These are phyloP conservation scores for Leptographium radiaticola DNA, from an alignment of 2,329 filamentous ascomycete species.

Conservation along the genomic window DNA sequence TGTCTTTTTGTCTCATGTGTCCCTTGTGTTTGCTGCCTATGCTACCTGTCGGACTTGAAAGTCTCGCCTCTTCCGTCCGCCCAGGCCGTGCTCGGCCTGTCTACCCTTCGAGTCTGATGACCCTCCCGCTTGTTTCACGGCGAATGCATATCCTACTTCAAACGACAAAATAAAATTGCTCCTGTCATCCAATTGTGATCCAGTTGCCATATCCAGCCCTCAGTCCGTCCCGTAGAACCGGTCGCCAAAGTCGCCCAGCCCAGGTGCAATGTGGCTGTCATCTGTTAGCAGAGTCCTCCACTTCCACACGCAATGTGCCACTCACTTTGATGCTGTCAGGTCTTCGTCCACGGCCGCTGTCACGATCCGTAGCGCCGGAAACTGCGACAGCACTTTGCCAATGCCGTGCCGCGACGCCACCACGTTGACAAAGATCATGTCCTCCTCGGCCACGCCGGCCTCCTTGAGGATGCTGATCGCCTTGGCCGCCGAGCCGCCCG, in stretches of 20 bases:
- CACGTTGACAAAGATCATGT: conserved; percentile 3
- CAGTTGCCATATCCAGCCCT: neutral
- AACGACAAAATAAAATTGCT: no score
- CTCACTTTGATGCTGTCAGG: conserved; percentile 1
- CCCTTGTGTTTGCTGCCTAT: no score
- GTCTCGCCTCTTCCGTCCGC: no score
- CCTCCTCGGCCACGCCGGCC: neutral
- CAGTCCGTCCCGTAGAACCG: conserved; percentile 1
- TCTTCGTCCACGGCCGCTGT: conserved; percentile 1
- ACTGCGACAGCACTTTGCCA: neutral
- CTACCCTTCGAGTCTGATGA: no score
- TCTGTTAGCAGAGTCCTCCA: neutral
- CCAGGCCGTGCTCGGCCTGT: no score
- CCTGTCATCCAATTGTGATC: no score
- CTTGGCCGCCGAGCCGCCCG: neutral
- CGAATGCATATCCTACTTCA: no score
- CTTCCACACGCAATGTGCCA: neutral
- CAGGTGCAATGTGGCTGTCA: conserved; percentile 1
- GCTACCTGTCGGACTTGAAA: no score
- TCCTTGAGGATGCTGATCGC: conserved; percentile 1
- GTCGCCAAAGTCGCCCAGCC: conserved; percentile 3
- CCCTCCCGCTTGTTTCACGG: no score
- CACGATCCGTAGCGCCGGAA: neutral
- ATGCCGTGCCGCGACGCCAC: neutral
- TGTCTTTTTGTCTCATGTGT: no score